phyloP scores from a whole-genome alignment of 768 basidiomycete genomes.

The Leccinum obscurum region DNA sequence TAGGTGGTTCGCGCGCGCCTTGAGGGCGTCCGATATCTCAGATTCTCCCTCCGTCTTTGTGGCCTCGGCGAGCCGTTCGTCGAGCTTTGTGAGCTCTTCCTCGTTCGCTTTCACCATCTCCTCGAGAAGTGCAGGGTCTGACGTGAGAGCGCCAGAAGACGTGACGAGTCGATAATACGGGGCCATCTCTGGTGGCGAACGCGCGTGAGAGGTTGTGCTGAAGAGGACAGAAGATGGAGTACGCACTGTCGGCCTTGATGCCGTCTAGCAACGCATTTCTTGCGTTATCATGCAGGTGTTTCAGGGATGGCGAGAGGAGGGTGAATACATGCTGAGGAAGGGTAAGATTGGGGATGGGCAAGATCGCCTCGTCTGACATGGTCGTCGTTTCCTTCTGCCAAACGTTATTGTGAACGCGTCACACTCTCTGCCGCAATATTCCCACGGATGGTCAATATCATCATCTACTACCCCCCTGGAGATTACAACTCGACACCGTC shows the following conservation, averaged over 20 bases:
- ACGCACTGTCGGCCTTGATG: constrained; percentile 78
- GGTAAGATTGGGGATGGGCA: constrained; percentile 84
- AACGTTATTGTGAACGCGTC: constrained; percentile 18
- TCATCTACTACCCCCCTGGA: background rate
- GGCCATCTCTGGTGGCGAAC: constrained; percentile 67
- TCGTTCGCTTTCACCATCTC: constrained; percentile 56
- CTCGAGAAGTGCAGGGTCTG: constrained; percentile 38
- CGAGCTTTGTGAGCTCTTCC: constrained; percentile 69
- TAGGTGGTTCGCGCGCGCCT: constrained; percentile 80
- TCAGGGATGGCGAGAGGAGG: constrained; percentile 60
- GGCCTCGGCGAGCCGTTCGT: constrained; percentile 80
- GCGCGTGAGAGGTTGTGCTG: background rate
- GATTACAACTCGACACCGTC: background rate
- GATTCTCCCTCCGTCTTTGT: constrained; percentile 91
- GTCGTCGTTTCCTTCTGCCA: constrained; percentile 1
- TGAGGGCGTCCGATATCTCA: constrained; percentile 87
- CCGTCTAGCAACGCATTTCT: constrained; percentile 64
- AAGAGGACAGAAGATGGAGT: background rate
- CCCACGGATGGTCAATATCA: background rate
- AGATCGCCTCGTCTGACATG: constrained; percentile 84
- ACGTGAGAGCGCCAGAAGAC: constrained; percentile 43
- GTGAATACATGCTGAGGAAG: constrained; percentile 80
- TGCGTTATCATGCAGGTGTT: constrained; percentile 67
- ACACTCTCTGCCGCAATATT: background rate
- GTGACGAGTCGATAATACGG: constrained; percentile 73